Percentiles rank a stretch among this genome's conserved stretches.
phyloP scores from a whole-genome alignment of 208 protist genomes.

The Leishmania braziliensis region DNA sequence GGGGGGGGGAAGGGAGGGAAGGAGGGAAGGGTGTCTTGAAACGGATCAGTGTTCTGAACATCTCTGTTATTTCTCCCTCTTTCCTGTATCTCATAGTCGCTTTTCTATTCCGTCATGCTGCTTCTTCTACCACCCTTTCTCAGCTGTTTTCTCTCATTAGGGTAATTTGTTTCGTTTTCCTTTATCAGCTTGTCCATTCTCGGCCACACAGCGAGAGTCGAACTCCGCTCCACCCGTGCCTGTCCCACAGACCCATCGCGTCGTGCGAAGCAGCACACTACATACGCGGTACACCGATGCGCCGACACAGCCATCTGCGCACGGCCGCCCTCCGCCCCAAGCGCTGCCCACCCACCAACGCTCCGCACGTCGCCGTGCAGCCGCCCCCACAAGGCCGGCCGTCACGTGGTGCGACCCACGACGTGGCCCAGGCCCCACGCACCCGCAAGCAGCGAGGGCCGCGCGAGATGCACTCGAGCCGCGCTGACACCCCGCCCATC shows the following conservation, averaged over 20 bases:
- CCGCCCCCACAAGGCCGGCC: too few species aligned
- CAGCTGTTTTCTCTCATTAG: not conserved
- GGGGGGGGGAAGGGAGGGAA: not conserved
- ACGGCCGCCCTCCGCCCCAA: not conserved
- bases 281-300: not conserved
- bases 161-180: slow-evolving; percentile 4
- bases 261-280: not conserved
- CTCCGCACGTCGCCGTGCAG: not conserved
- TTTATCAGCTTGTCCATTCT: too few species aligned
- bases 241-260: not conserved
- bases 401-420: not conserved
- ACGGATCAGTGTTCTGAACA: not conserved
- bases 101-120: not conserved
- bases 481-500: not conserved
- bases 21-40: not conserved
- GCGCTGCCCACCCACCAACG: not conserved
- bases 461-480: not conserved
- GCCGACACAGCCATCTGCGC: not conserved
- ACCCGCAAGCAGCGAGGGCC: not conserved
- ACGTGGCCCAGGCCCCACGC: not conserved
- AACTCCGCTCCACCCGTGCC: not conserved
- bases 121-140: not conserved
- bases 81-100: not conserved
- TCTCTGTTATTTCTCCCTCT: not conserved
- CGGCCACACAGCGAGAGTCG: not conserved